Base-by-base conservation (phyloP, 805 yeast genomes). In the Candida incommunis region DNA sequence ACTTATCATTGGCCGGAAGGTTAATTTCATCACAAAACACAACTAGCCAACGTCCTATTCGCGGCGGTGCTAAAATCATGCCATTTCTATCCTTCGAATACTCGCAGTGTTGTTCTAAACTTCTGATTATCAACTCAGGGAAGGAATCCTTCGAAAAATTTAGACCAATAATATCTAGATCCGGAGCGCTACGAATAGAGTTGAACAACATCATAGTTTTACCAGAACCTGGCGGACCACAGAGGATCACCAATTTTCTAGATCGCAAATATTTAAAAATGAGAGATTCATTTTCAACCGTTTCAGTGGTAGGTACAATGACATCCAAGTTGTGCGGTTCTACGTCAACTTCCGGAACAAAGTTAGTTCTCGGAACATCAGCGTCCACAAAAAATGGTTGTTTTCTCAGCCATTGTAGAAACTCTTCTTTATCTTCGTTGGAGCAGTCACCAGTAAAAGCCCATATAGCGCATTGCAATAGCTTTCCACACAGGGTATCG, bases 161-260 rank as follows among this genome's bases (percentile, higher is more conserved):
- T 52, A 90, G 59, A 3, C 85, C 75, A 2, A 78, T 69, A 2
- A 86, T 64, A 20, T 77, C 82, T 47, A 76, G 66, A 15, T 71
- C 68, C 0, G 78, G 70, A 0, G 81, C 69, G 44, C 66, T 67
- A 41, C 83, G 65, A 35, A 90, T 57, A 0, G 86, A 78, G 41
- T 80, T 75, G 51, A 84, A 70, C 18, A 90, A 62, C 0, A 88
- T 78, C 97, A 90, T 88, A 0, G 97, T 88, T 58, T 90, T 90
- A 47, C 97, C 97, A 0, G 96, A 82, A 3, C 97, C 97, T 0
- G 97, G 96, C 0, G 97, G 97, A 2, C 97, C 97, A 62, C 95
- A 86, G 21, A 90, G 66, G 23, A 90, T 66, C 16, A 85, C 58
- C 0, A 94, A 76, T 34, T 64, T 64, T 45, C 73, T 79, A 41